Evolutionary conservation across 768 basidiomycete genomes (phyloP).

Genomic region (Lentinula detonsa): DNA sequence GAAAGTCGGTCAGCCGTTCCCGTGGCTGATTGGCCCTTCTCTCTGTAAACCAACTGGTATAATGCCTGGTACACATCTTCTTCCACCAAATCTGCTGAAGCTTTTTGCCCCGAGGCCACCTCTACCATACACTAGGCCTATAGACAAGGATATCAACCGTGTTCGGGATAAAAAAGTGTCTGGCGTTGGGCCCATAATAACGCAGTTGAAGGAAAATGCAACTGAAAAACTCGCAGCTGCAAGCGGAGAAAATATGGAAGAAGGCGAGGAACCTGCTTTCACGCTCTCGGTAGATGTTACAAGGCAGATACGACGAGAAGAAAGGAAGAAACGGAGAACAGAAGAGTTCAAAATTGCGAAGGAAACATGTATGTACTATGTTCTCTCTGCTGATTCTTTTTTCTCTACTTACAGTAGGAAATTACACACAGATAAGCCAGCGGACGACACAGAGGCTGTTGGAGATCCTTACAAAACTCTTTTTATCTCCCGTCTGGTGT

Average conservation of each 20-base stretch:
- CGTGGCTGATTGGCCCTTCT: background rate
- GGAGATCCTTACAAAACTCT: constrained; percentile 99
- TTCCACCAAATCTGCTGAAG: constrained; percentile 94
- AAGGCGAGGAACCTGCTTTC: constrained; percentile 76
- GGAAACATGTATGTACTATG: constrained; percentile 65
- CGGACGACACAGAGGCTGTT: constrained; percentile 83
- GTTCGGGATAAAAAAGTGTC: constrained; percentile 60
- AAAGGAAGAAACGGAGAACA: constrained; percentile 66
- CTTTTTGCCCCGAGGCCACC: constrained; percentile 93
- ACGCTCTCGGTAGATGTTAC: constrained; percentile 82
- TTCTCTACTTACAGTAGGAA: constrained; percentile 8
- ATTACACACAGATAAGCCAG: constrained; percentile 72
- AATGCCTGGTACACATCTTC: constrained; percentile 76
- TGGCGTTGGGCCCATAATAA: constrained; percentile 75
- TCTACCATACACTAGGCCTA: constrained; percentile 79
- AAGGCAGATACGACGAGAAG: constrained; percentile 71
- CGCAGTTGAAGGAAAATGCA: constrained; percentile 68
- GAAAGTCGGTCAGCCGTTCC: no score
- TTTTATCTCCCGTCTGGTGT: constrained; percentile 89
- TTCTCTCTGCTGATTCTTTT: background rate
- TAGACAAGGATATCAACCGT: constrained; percentile 78
- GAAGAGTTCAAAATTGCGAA: constrained; percentile 78
- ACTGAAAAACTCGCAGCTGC: constrained; percentile 61
- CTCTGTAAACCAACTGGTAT: background rate
- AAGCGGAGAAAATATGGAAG: constrained; percentile 65